A percentile compares a stretch with the other conserved stretches of the same genome.
phyloP scores from a whole-genome alignment of 768 basidiomycete genomes.

The Boletellus ananiceps region DNA sequence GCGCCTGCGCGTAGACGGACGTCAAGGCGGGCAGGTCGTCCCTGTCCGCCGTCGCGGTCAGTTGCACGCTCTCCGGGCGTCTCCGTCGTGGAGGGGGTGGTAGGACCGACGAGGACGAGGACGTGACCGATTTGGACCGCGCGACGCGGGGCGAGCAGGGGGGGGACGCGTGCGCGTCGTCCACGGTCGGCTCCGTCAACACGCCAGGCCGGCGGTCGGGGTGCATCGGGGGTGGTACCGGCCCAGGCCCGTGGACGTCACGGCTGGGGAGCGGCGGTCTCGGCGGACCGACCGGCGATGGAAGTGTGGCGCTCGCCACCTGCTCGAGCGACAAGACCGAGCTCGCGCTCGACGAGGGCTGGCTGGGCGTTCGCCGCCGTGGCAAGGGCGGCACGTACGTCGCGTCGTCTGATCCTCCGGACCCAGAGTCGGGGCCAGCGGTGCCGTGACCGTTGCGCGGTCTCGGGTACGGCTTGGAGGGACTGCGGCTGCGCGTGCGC shows the following conservation, averaged over 20 bases:
- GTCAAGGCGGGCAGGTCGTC: slow-evolving; percentile 15
- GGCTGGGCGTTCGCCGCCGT: slow-evolving; percentile 33
- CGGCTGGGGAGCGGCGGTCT: slow-evolving; percentile 25
- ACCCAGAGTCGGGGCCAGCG: not conserved
- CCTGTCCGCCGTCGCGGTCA: slow-evolving; percentile 22
- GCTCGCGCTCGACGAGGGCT: slow-evolving; percentile 32
- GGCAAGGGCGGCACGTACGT: slow-evolving; percentile 33
- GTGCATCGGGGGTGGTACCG: slow-evolving; percentile 47
- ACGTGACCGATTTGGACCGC: slow-evolving; percentile 51
- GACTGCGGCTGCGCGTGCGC: slow-evolving; percentile 31
- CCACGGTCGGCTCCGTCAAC: slow-evolving; percentile 18
- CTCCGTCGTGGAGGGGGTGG: slow-evolving; percentile 49
- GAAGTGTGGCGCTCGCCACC: slow-evolving; percentile 37
- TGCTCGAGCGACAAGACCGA: slow-evolving; percentile 38
- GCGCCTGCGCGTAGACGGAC: slow-evolving; percentile 3
- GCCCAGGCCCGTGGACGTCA: slow-evolving; percentile 25
- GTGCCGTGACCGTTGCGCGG: not conserved
- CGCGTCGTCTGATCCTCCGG: slow-evolving; percentile 19
- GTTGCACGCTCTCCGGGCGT: slow-evolving; percentile 63
- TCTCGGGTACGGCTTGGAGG: slow-evolving; percentile 20
- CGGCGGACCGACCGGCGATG: slow-evolving; percentile 6
- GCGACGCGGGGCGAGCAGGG: slow-evolving; percentile 37
- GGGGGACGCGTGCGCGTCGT: slow-evolving; percentile 25
- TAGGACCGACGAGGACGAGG: slow-evolving; percentile 25
- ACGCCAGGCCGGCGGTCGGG: slow-evolving; percentile 44